phyloP scores from a whole-genome alignment of 2,329 filamentous ascomycete genomes.

The Diaporthe sp. region DNA sequence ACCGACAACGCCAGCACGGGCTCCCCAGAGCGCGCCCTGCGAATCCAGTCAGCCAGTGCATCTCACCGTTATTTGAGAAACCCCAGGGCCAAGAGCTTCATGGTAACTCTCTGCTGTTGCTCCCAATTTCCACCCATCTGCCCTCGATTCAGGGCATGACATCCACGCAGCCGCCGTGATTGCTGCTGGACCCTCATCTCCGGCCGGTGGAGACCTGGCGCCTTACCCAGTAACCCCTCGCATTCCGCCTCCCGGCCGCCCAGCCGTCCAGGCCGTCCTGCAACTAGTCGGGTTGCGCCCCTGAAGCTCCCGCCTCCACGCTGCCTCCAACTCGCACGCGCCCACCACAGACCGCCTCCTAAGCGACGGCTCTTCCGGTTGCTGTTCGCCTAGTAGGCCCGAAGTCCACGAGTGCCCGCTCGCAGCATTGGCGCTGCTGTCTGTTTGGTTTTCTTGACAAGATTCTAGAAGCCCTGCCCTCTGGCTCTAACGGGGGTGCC shows the following conservation, averaged over 20 bases:
- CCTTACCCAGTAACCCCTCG: conserved; percentile 16
- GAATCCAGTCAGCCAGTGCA: conserved; percentile 13
- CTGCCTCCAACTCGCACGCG: conserved; percentile 5
- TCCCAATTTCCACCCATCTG: conserved; percentile 24
- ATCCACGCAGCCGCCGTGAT: conserved; percentile 32
- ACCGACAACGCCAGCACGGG: background rate
- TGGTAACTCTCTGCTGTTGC: conserved; percentile 23
- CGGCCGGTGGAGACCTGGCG: conserved; percentile 37
- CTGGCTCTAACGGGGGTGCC: background rate
- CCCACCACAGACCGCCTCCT: conserved; percentile 20
- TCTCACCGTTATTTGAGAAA: conserved; percentile 23
- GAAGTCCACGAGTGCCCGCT: conserved; percentile 3
- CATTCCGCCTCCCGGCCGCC: conserved; percentile 4
- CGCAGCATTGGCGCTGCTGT: background rate
- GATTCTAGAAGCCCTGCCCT: conserved; percentile 35
- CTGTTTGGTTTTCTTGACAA: background rate
- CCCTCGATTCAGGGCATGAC: conserved; percentile 23
- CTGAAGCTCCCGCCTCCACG: conserved; percentile 31
- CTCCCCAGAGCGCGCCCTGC: background rate
- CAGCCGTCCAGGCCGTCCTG: conserved; percentile 18
- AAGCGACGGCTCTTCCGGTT: conserved; percentile 24
- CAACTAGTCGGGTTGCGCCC: conserved; percentile 21
- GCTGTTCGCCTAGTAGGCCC: background rate
- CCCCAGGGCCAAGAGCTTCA: conserved; percentile 24
- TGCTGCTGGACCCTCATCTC: conserved; percentile 39